phyloP scores from a whole-genome alignment of 495 filamentous ascomycete species.

The Delitschia confertaspora region DNA sequence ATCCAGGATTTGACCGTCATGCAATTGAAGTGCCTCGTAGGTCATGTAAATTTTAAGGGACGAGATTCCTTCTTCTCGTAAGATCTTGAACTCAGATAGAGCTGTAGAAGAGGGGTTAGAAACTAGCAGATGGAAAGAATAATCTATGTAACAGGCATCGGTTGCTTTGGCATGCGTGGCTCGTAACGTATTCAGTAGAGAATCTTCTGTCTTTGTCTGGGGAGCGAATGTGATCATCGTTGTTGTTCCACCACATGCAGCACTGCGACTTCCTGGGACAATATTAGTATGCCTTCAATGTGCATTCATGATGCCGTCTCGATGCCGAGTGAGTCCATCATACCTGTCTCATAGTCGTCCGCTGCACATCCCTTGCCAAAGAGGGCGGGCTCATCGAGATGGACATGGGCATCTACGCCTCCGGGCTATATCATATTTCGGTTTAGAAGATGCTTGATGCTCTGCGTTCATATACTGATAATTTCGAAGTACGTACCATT shows the following conservation, averaged over 20 bases:
- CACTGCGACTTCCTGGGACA: constrained; percentile 44
- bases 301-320: too few species aligned
- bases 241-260: constrained; percentile 52
- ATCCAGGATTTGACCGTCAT: constrained; percentile 49
- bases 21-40: constrained; percentile 48
- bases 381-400: constrained; percentile 36
- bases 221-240: constrained; percentile 52
- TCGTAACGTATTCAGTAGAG: constrained; percentile 41
- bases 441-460: neutral
- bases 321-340: constrained; percentile 11
- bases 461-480: too few species aligned
- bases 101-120: constrained; percentile 42
- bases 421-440: constrained; percentile 27
- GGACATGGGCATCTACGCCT: constrained; percentile 40
- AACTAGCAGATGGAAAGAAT: constrained; percentile 53
- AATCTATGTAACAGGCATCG: constrained; percentile 48
- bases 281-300: too few species aligned
- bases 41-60: constrained; percentile 59
- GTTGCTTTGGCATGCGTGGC: constrained; percentile 41
- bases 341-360: constrained; percentile 44
- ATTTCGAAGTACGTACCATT: constrained; percentile 37
- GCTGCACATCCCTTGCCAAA: constrained; percentile 45
- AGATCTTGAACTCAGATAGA: constrained; percentile 42
- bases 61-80: constrained; percentile 44
- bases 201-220: constrained; percentile 44